Evolutionary conservation across 2,329 filamentous ascomycete genomes (phyloP).

Genomic region (Ophiocordyceps camponoti-saundersi): DNA sequence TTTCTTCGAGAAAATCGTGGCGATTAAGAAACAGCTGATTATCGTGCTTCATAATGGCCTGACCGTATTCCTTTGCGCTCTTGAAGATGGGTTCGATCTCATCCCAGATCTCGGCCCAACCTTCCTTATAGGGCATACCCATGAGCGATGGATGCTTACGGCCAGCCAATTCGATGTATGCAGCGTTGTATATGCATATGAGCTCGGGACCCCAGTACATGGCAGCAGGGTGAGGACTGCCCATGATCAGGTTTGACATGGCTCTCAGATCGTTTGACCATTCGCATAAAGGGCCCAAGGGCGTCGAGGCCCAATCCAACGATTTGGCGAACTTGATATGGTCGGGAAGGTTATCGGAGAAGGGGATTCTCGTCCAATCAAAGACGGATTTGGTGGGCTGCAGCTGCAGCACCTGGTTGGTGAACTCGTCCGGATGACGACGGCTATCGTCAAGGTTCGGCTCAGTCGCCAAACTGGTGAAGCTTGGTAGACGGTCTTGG

Average conservation of each 20-base stretch:
- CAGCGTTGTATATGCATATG: conserved; percentile 56
- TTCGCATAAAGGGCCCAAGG: conserved; percentile 56
- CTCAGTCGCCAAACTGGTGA: background rate
- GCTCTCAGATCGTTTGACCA: conserved; percentile 58
- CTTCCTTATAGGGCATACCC: conserved; percentile 51
- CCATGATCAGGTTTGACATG: conserved; percentile 74
- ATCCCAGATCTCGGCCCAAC: conserved; percentile 61
- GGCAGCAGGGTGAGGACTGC: conserved; percentile 54
- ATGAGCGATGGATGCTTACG: conserved; percentile 62
- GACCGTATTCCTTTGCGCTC: conserved; percentile 49
- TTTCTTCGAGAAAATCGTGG: conserved; percentile 56
- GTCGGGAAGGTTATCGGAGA: conserved; percentile 43
- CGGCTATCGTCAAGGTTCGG: conserved; percentile 6
- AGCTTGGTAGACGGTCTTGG: background rate
- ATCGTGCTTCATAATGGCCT: conserved; percentile 74
- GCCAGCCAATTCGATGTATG: conserved; percentile 54
- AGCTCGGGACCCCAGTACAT: conserved; percentile 66
- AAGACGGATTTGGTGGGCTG: conserved; percentile 24
- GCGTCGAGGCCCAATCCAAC: conserved; percentile 56
- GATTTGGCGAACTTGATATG: conserved; percentile 60
- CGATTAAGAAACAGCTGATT: conserved; percentile 58
- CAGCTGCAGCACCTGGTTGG: conserved; percentile 19
- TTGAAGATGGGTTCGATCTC: conserved; percentile 52
- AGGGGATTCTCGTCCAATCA: conserved; percentile 63
- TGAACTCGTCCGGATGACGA: conserved; percentile 23